Base-by-base conservation (phyloP, 2,329 filamentous ascomycete genomes). In the Plenodomus lindquistii region DNA sequence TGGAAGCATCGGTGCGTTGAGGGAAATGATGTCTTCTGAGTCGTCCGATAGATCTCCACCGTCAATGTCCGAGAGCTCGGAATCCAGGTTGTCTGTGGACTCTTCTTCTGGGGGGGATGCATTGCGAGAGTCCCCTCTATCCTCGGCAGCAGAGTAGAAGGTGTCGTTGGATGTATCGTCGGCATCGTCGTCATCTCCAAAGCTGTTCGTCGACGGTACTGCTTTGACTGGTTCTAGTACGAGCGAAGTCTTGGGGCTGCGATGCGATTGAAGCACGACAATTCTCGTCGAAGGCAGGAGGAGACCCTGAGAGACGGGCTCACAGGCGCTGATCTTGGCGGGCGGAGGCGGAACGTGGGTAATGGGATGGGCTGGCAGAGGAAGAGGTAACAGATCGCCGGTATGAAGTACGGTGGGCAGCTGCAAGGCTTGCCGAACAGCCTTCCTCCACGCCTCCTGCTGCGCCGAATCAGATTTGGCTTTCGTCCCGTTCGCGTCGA, bases 71-170 rank as follows among this genome's bases (percentile, higher is more conserved):
- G 85, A 86, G 8, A 82, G 69, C 52, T 89, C 85, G 3, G 85
- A 73, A 36, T 77, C 76, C n/a, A 78, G 66, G 18, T 73, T 72
- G 45, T 79, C 77, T 3, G 73, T 69, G 9, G 75, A 72, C 24
- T 75, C 70, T 11, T 63, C 72, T 22, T 64, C 71, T 13, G 70
- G 69, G 1, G 75, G 75, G 16, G 72, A 72, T 13, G 67, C 61
- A 34, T 66, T 65, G 41, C 70, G 69, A 29, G 73, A 72, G 7
- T 70, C 63, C 4, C 59, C 66, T 19, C 74, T 69, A 43, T 96
- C 91, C 68, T 97, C 93, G 2, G 90, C 87, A 1, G 93, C 93
- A 5, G 93, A 97, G 72, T 85, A 97, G 75, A 97, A 97, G 60
- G 91, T 87, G 66, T 97, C 93, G 48, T 89, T 96, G 5, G 89